phyloP scores from a whole-genome alignment of 2,329 filamentous ascomycete genomes.

The Paramyrothecium roridum region DNA sequence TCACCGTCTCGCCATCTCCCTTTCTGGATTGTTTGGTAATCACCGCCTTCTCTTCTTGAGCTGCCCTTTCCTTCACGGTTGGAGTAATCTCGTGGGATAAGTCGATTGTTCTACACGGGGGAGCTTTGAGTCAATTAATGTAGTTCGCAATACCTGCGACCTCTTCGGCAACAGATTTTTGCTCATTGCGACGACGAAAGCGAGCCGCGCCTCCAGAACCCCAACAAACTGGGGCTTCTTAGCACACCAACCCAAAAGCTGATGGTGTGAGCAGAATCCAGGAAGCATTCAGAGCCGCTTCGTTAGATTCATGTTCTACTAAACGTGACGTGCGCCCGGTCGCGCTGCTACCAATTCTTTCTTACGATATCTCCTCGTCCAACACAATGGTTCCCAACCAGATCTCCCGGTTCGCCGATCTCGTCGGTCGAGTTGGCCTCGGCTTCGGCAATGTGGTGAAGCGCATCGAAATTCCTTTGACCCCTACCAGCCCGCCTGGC shows the following conservation, averaged over 20 bases:
- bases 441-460: constrained; percentile 40
- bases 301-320: neutral
- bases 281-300: neutral
- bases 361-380: neutral
- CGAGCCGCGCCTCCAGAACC: too few species aligned
- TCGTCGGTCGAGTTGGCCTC: constrained; percentile 27
- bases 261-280: neutral
- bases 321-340: neutral
- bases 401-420: constrained; percentile 25
- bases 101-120: too few species aligned
- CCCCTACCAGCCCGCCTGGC: constrained; percentile 56
- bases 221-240: too few species aligned
- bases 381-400: constrained; percentile 39
- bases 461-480: constrained; percentile 59
- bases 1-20: neutral
- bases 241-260: too few species aligned
- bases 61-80: neutral
- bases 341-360: neutral
- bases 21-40: neutral
- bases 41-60: neutral
- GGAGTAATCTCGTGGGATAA: too few species aligned
- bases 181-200: too few species aligned
- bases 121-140: too few species aligned
- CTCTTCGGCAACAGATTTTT: too few species aligned
- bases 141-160: too few species aligned